A percentile compares a stretch with the other conserved stretches of the same genome.
phyloP scores from a whole-genome alignment of 192 early-diverging fungal genomes.

The Coemansia sp. region DNA sequence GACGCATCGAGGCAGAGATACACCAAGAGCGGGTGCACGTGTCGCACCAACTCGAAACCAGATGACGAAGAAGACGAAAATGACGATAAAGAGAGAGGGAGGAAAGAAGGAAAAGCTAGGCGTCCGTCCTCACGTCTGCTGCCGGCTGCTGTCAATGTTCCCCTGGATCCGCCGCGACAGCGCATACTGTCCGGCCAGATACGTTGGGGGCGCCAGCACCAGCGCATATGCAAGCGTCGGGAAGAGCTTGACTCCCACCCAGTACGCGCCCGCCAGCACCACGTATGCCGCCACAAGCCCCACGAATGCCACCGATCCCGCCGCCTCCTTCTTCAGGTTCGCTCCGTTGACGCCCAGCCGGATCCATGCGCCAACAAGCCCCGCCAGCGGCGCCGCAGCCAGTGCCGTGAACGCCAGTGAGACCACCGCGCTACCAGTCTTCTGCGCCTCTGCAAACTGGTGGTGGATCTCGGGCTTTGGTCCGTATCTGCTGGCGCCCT shows the following conservation, averaged over 20 bases:
- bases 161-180: slow-evolving; percentile 40
- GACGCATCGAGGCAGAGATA: too few relatives aligned
- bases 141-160: neutral
- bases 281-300: slow-evolving; percentile 45
- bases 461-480: slow-evolving; percentile 40
- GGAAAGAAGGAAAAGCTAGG: neutral
- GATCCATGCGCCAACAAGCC: slow-evolving; percentile 31
- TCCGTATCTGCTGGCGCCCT: slow-evolving; percentile 13
- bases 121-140: neutral
- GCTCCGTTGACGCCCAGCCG: slow-evolving; percentile 39
- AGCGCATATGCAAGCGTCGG: slow-evolving; percentile 45
- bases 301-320: slow-evolving; percentile 34
- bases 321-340: slow-evolving; percentile 25
- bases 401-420: slow-evolving; percentile 37
- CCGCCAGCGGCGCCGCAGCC: slow-evolving; percentile 25
- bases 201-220: slow-evolving; percentile 52
- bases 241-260: slow-evolving; percentile 48
- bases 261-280: slow-evolving; percentile 48
- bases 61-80: too few relatives aligned
- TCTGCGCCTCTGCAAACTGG: slow-evolving; percentile 47
- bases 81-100: neutral
- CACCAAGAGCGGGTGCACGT: too few relatives aligned
- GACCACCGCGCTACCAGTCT: slow-evolving; percentile 34
- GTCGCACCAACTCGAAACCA: too few relatives aligned
- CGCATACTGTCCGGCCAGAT: slow-evolving; percentile 42